Percentiles rank a stretch among this genome's conserved stretches.
phyloP scores from a whole-genome alignment of 371 early-diverging fungal species.

The Haplosporangium sp. region DNA sequence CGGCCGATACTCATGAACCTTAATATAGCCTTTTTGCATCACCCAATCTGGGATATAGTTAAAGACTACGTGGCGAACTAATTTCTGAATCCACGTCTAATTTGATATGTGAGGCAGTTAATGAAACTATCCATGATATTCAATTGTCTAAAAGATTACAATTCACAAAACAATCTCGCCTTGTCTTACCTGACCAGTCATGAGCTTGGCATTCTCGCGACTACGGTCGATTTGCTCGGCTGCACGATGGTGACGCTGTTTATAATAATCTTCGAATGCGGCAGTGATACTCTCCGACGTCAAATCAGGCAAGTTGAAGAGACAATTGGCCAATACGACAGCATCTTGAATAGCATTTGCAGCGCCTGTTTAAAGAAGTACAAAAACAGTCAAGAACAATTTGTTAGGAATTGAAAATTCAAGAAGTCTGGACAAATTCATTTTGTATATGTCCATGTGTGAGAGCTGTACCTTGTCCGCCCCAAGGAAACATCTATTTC shows the following conservation, averaged over 20 bases:
- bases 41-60: slow-evolving; percentile 5
- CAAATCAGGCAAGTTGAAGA: slow-evolving; percentile 14
- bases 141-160: too few species aligned
- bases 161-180: too few species aligned
- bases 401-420: too few species aligned
- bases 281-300: slow-evolving; percentile 12
- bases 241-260: slow-evolving; percentile 7
- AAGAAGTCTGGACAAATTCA: neutral
- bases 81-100: slow-evolving; percentile 2
- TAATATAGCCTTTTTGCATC: neutral
- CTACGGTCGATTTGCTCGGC: neutral
- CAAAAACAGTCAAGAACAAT: neutral
- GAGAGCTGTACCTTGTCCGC: slow-evolving; percentile 1
- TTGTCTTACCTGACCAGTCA: slow-evolving; percentile 3
- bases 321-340: slow-evolving; percentile 20
- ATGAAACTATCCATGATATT: neutral
- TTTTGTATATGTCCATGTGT: neutral
- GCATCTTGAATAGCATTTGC: slow-evolving; percentile 40
- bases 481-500: slow-evolving; percentile 13
- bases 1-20: slow-evolving; percentile 9
- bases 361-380: slow-evolving; percentile 21
- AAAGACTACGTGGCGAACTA: neutral
- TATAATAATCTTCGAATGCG: slow-evolving; percentile 13
- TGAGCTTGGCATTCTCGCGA: neutral
- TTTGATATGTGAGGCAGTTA: neutral